Conservation (phyloP, 495 filamentous ascomycete species). For the Neurospora sp. region DNA sequence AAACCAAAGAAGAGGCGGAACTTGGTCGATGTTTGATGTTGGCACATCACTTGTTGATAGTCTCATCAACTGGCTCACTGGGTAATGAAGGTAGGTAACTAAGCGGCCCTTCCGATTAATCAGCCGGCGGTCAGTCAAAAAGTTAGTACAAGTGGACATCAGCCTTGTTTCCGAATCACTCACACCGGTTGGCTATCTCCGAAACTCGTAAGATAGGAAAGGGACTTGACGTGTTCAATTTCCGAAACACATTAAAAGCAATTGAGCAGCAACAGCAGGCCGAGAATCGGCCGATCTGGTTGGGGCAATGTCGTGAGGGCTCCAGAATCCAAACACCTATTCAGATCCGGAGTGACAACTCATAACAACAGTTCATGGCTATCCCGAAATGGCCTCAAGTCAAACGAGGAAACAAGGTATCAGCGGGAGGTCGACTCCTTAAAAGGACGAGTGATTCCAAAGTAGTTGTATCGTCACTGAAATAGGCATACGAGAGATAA, state of each 20-base stretch:
- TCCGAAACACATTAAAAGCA: not conserved
- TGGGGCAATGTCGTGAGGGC: not conserved
- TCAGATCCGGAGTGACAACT: not conserved
- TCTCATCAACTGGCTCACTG: not conserved
- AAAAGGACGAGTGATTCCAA: not conserved
- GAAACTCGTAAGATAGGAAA: not conserved
- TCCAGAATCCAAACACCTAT: not conserved
- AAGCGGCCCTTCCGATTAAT: not conserved
- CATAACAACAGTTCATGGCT: not conserved
- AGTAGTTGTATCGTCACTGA: not conserved
- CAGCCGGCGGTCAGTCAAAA: not conserved
- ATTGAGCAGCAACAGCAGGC: not conserved
- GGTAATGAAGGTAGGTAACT: not conserved
- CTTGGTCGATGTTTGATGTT: not conserved
- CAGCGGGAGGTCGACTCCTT: not conserved
- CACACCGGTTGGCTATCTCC: not conserved
- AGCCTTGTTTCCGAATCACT: not conserved
- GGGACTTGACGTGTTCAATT: not conserved
- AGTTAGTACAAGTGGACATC: not conserved
- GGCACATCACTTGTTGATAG: not conserved
- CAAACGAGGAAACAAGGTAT: not conserved
- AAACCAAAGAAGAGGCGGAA: not conserved
- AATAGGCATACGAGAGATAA: not conserved
- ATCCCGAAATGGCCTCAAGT: not conserved
- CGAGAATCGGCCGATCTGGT: not conserved